These are phyloP conservation scores for Russula lepida DNA, from an alignment of 768 basidiomycete species.

Conservation along the genomic window DNA sequence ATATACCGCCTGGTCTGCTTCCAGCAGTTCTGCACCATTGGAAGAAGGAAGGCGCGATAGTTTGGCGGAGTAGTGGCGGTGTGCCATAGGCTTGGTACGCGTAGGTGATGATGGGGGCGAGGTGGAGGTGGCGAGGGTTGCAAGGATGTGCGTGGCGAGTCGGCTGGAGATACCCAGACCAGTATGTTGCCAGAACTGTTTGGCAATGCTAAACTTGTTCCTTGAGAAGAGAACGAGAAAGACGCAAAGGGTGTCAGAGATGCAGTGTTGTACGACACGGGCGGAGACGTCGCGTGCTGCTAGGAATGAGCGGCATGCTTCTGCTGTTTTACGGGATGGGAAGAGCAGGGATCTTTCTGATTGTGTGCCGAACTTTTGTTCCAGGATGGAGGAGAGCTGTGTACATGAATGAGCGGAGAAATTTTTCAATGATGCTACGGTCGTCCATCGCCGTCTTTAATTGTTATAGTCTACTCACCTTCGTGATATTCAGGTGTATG, in stretches of 20 bases:
- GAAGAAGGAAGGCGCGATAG: background rate
- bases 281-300: slow-evolving; percentile 42
- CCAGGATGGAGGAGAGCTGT: slow-evolving; percentile 72
- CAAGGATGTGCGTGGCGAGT: slow-evolving; percentile 73
- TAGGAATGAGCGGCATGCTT: slow-evolving; percentile 69
- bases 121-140: slow-evolving; percentile 44
- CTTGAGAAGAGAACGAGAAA: slow-evolving; percentile 76
- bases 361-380: slow-evolving; percentile 63
- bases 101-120: slow-evolving; percentile 19
- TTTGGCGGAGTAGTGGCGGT: slow-evolving; percentile 52
- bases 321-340: slow-evolving; percentile 63
- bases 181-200: slow-evolving; percentile 94
- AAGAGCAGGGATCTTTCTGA: slow-evolving; percentile 76
- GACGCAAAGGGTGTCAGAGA: slow-evolving; percentile 43
- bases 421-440: no score
- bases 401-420: background rate
- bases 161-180: slow-evolving; percentile 88
- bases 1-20: slow-evolving; percentile 60
- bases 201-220: slow-evolving; percentile 55
- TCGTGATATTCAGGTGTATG: slow-evolving; percentile 76
- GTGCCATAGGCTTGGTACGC: slow-evolving; percentile 26
- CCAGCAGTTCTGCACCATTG: slow-evolving; percentile 29
- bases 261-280: slow-evolving; percentile 60
- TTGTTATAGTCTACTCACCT: slow-evolving; percentile 39
- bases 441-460: no score